phyloP scores from a whole-genome alignment of 148 eudicot genomes.

The Fagopyrum esculentum region DNA sequence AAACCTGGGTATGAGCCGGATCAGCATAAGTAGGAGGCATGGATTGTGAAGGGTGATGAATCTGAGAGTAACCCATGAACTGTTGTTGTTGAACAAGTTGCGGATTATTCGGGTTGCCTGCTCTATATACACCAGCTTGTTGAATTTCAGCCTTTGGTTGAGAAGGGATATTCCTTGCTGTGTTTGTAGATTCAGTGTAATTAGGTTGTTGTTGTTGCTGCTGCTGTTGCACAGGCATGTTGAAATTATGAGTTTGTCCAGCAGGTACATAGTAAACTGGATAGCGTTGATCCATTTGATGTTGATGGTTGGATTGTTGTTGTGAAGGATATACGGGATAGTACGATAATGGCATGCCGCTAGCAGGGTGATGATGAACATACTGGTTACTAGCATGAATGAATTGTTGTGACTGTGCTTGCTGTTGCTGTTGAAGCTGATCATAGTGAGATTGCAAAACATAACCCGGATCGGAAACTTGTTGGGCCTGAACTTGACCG shows the following conservation, averaged over 20 bases:
- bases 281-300: slow-evolving; percentile 47
- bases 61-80: slow-evolving; percentile 51
- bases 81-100: slow-evolving; percentile 45
- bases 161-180: slow-evolving; percentile 30
- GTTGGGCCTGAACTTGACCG: slow-evolving; percentile 43
- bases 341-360: slow-evolving; percentile 49
- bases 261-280: slow-evolving; percentile 52
- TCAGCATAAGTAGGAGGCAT: slow-evolving; percentile 45
- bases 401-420: slow-evolving; percentile 47
- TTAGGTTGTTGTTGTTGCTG: slow-evolving; percentile 28
- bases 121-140: slow-evolving; percentile 37
- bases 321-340: slow-evolving; percentile 69
- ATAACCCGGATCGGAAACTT: slow-evolving; percentile 51
- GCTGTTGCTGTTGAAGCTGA: slow-evolving; percentile 39
- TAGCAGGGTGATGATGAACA: slow-evolving; percentile 44
- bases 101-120: slow-evolving; percentile 24
- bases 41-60: slow-evolving; percentile 67
- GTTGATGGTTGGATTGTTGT: slow-evolving; percentile 33
- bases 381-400: slow-evolving; percentile 59
- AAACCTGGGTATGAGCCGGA: slow-evolving; percentile 51
- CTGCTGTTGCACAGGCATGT: slow-evolving; percentile 42
- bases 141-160: slow-evolving; percentile 44
- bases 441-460: slow-evolving; percentile 43
- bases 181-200: slow-evolving; percentile 30
- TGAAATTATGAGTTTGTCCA: slow-evolving; percentile 61